Evolutionary conservation across 768 basidiomycete genomes (phyloP).

Genomic region (Leccinellum rugosiceps): DNA sequence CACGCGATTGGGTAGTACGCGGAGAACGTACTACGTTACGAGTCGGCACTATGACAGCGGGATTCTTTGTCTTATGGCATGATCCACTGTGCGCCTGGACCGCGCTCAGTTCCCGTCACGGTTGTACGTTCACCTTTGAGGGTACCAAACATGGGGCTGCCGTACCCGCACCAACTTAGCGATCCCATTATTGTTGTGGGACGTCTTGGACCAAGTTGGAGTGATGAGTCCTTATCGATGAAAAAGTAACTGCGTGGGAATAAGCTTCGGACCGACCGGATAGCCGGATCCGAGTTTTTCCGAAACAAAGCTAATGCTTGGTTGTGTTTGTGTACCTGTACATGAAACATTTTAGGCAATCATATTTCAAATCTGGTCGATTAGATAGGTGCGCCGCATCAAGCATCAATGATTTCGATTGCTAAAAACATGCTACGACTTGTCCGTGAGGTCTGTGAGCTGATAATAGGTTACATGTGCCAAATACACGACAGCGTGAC

Average conservation of each 20-base stretch:
- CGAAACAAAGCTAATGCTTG: no score
- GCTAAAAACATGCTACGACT: constrained; percentile 4
- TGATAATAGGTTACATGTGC: constrained; percentile 24
- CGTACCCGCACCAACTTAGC: background rate
- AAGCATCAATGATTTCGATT: background rate
- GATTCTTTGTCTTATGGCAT: background rate
- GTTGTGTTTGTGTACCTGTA: background rate
- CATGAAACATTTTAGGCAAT: background rate
- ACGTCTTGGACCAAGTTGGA: background rate
- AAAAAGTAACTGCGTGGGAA: background rate
- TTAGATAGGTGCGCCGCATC: background rate
- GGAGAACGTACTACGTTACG: background rate
- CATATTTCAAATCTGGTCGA: background rate
- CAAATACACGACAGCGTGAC: constrained; percentile 22
- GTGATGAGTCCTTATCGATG: background rate
- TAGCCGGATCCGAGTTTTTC: background rate
- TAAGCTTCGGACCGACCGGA: background rate
- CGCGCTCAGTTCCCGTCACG: background rate
- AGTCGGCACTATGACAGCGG: background rate
- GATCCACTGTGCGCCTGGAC: background rate
- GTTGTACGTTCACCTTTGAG: background rate
- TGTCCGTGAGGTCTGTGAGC: constrained; percentile 9
- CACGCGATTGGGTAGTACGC: background rate
- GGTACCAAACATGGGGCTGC: background rate
- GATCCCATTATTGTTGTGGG: background rate